Base-by-base conservation (phyloP, 2,329 filamentous ascomycete species). In the Cryphonectria japonica region DNA sequence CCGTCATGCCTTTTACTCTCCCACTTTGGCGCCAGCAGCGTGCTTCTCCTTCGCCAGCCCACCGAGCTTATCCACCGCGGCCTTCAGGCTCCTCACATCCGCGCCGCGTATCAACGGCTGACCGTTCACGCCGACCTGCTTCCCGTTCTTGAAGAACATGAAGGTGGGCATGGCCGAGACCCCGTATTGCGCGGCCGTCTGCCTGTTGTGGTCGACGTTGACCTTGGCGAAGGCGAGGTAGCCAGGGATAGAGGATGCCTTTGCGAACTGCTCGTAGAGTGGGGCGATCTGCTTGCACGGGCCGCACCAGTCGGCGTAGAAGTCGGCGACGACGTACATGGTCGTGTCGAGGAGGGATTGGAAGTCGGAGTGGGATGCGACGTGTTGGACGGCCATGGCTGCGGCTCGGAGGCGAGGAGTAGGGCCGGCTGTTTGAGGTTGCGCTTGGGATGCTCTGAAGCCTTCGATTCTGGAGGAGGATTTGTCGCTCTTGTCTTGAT, bases 261-360 rank as follows among this genome's bases (percentile, higher is more conserved):
- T 77, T 62, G 87, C 84, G 67, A 88, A 82, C 76, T 84, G 80
- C 71, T 76, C 77, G 83, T 85, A 89, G 71, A 86, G 75, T 73
- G 88, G 88, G 32, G 86, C 85, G 76, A 90, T 89, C 75, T 82
- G 81, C 79, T 87, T 88, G 86, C 88, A 90, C 39, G 88, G 88
- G 54, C 83, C 84, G 80, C 88, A 90, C 88, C 88, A 90, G 76
- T 85, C 81, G 71, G 88, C 87, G 80, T 82, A 85, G 80, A 89
- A 88, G 78, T 90, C 87, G 74, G 87, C 79, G 72, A 85, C 83
- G 73, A 89, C 86, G 79, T 85, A 86, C 63, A 82, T 84, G 64
- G 82, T 86, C 13, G 78, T 78, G 22, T 79, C 75, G 76, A 88
- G 77, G 73, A 89, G 85, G 52, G 79, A 75, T 72, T 86, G 78